Conservation (phyloP, 805 yeast species). For the Wickerhamiella sergipiensis region DNA sequence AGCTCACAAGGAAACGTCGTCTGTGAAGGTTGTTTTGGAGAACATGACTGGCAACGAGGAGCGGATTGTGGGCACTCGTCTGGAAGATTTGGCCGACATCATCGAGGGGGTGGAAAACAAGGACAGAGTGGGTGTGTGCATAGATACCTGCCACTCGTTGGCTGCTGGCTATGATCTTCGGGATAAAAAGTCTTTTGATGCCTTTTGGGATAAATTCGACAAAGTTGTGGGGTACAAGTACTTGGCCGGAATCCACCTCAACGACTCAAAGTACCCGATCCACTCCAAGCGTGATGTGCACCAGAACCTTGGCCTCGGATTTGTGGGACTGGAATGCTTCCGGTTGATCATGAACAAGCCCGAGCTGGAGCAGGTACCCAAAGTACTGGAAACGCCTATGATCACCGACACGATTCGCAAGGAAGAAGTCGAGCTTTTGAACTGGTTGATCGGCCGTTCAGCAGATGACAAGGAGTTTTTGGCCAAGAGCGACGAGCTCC, state of each 20-base stretch:
- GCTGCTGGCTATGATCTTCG: constrained; percentile 91
- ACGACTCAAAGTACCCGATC: constrained; percentile 89
- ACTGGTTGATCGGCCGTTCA: constrained; percentile 56
- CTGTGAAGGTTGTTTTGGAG: constrained; percentile 81
- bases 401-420: constrained; percentile 42
- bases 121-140: constrained; percentile 81
- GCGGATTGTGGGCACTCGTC: constrained; percentile 58
- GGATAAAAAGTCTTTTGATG: constrained; percentile 39
- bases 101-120: constrained; percentile 72
- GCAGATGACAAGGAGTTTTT: constrained; percentile 42
- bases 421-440: constrained; percentile 62
- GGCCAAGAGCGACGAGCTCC: constrained; percentile 36
- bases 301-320: constrained; percentile 80
- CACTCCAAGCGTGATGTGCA: constrained; percentile 86
- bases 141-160: constrained; percentile 92
- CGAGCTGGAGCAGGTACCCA: constrained; percentile 53
- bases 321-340: constrained; percentile 75
- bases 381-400: constrained; percentile 74
- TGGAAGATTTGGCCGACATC: constrained; percentile 63
- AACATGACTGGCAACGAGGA: constrained; percentile 98
- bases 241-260: constrained; percentile 70
- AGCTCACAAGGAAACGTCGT: constrained; percentile 58
- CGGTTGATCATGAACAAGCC: constrained; percentile 59
- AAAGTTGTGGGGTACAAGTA: constrained; percentile 58
- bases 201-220: constrained; percentile 71